Evolutionary conservation across 169 alveolate genomes (phyloP).

Genomic region (Eimeria nieschulzi): DNA sequence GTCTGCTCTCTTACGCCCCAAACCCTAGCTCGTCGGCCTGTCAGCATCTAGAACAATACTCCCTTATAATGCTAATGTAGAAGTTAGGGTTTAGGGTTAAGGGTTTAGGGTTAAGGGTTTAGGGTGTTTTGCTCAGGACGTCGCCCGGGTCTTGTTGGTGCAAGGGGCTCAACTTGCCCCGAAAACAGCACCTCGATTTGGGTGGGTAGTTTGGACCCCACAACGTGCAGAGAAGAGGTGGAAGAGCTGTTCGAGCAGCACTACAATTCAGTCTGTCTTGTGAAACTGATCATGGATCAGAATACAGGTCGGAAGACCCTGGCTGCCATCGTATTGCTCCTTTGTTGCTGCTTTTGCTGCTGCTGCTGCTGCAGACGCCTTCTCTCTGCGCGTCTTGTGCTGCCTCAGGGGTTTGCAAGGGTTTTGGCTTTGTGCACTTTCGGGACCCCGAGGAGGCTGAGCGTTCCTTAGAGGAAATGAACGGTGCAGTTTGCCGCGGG

Average conservation of each 20-base stretch:
- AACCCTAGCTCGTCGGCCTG: too few relatives aligned
- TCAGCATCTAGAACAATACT: too few relatives aligned
- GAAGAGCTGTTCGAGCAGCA: slow-evolving; percentile 60
- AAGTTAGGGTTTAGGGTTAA: not conserved
- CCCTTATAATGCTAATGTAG: not conserved
- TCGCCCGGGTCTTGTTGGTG: not conserved
- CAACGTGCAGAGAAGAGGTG: slow-evolving; percentile 63
- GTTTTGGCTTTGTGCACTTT: slow-evolving; percentile 73
- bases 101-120: slow-evolving; percentile 42
- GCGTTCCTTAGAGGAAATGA: slow-evolving; percentile 65
- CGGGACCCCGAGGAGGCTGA: slow-evolving; percentile 69
- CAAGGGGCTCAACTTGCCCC: not conserved
- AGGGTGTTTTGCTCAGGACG: not conserved
- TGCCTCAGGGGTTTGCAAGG: slow-evolving; percentile 57
- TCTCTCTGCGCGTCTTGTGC: not conserved
- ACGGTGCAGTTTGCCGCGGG: slow-evolving; percentile 60
- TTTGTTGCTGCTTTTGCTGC: not conserved
- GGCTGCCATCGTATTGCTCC: not conserved
- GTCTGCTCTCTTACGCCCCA: too few relatives aligned
- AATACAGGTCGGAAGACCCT: slow-evolving; percentile 22
- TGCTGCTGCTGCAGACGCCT: not conserved
- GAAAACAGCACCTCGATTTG: slow-evolving; percentile 53
- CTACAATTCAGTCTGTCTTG: slow-evolving; percentile 41
- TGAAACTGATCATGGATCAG: slow-evolving; percentile 65
- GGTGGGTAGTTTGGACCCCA: slow-evolving; percentile 72